phyloP scores from a whole-genome alignment of 768 basidiomycete genomes.

The Boletus coccyginus region DNA sequence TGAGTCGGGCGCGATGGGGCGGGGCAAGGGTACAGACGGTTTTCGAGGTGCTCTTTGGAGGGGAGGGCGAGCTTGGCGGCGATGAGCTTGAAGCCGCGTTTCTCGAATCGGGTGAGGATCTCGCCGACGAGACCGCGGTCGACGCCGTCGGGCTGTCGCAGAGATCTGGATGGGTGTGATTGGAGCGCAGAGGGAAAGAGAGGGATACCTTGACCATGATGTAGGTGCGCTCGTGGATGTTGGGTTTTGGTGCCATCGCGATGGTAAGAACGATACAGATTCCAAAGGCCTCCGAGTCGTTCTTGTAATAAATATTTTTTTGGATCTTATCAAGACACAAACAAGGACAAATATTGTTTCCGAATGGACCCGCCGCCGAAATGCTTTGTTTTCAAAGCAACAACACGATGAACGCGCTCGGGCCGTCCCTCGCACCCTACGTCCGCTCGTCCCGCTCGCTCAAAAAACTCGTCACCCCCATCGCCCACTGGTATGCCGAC shows the following conservation, averaged over 20 bases:
- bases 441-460: conserved; percentile 69
- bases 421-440: conserved; percentile 73
- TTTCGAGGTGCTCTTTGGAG: conserved; percentile 81
- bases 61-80: conserved; percentile 90
- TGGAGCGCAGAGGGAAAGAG: no score
- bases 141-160: conserved; percentile 90
- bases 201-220: conserved; percentile 94
- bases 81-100: conserved; percentile 96
- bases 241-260: conserved; percentile 42
- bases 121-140: conserved; percentile 93
- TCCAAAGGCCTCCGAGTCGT: background rate
- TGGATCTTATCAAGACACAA: conserved; percentile 38
- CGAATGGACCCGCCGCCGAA: conserved; percentile 15
- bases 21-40: conserved; percentile 48
- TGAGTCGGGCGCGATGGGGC: background rate
- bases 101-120: conserved; percentile 96
- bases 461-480: conserved; percentile 64
- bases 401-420: conserved; percentile 47
- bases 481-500: conserved; percentile 82
- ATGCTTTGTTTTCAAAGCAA: no score
- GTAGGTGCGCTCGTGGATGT: conserved; percentile 82
- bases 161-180: no score
- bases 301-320: background rate
- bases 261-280: conserved; percentile 9
- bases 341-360: conserved; percentile 40